Percentiles rank a stretch among this genome's conserved stretches.
These are phyloP conservation scores for Aspergillus persii DNA, from an alignment of 2,329 filamentous ascomycete species.

Conservation along the genomic window DNA sequence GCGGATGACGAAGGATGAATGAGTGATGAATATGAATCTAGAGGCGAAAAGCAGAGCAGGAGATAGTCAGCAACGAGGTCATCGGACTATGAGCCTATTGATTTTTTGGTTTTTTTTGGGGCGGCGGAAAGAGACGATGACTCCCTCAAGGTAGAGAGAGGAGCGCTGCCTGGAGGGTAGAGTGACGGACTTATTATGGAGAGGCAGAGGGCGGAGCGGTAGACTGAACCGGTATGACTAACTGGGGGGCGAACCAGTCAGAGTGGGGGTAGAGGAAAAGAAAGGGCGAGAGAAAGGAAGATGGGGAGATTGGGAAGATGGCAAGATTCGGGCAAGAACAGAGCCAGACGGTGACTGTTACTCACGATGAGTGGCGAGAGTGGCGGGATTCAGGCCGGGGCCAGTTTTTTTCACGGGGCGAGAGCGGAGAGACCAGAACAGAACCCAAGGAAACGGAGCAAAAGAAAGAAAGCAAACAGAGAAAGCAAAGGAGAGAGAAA, in stretches of 20 bases:
- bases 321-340: neutral
- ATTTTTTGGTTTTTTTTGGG: neutral
- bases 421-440: neutral
- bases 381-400: conserved; percentile 22
- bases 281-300: neutral
- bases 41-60: conserved; percentile 15
- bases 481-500: neutral
- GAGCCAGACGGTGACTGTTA: conserved; percentile 1
- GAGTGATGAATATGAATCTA: conserved; percentile 17
- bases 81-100: neutral
- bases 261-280: conserved; percentile 2
- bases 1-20: conserved; percentile 3
- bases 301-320: neutral
- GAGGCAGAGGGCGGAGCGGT: conserved; percentile 12
- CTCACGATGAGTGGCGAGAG: conserved; percentile 20
- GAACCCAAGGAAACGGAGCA: neutral
- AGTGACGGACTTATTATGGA: conserved; percentile 13
- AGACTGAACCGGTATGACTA: conserved; percentile 7
- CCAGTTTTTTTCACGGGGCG: conserved; percentile 11
- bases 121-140: neutral
- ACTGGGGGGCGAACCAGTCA: conserved; percentile 11
- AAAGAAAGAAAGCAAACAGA: neutral
- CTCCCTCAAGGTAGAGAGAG: conserved; percentile 7
- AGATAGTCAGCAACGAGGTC: conserved; percentile 4
- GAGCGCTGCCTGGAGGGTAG: conserved; percentile 11